These are phyloP conservation scores for Sporothrix schenckii DNA, from an alignment of 2,329 filamentous ascomycete species.

Conservation along the genomic window DNA sequence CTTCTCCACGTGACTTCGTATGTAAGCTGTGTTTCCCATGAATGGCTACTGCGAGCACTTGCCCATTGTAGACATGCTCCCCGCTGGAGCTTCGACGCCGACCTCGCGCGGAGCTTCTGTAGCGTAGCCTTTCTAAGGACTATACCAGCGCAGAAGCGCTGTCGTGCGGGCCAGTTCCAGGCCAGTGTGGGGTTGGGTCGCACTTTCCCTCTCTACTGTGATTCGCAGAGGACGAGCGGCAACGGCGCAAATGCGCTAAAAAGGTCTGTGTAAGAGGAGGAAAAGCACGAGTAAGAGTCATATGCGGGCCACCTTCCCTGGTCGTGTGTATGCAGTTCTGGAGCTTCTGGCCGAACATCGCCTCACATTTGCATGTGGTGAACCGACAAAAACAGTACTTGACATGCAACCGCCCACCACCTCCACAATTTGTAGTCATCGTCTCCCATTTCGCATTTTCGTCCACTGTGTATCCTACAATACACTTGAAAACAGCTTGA, in stretches of 20 bases:
- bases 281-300: conserved; percentile 15
- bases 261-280: conserved; percentile 5
- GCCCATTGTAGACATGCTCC: neutral
- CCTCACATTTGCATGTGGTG: conserved; percentile 24
- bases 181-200: conserved; percentile 4
- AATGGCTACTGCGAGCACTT: neutral
- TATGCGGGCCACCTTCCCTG: conserved; percentile 19
- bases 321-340: neutral
- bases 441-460: neutral
- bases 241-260: conserved; percentile 22
- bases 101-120: neutral
- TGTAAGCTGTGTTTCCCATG: neutral
- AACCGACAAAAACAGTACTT: neutral
- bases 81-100: conserved; percentile 6
- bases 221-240: conserved; percentile 18
- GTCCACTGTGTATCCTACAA: neutral
- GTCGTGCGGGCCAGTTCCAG: conserved; percentile 1
- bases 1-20: neutral
- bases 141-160: neutral
- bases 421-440: neutral
- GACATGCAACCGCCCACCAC: neutral
- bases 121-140: neutral
- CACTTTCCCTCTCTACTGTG: neutral
- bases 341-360: conserved; percentile 22
- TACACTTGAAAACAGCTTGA: no score